Conservation (phyloP, 129 eudicot species). For the Flaveria bidentis region DNA sequence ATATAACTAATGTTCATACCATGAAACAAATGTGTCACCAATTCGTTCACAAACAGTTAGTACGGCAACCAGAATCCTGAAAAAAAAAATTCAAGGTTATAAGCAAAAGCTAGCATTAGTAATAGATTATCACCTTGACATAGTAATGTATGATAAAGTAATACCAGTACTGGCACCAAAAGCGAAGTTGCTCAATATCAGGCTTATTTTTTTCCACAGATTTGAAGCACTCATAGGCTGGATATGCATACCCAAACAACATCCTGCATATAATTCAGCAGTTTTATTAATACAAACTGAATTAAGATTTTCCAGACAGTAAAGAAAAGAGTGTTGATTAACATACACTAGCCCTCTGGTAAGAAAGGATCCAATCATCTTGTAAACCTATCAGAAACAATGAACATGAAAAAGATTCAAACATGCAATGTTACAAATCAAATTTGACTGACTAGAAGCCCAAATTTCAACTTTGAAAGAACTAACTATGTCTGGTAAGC, state of each 20-base stretch:
- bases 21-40: constrained; percentile 78
- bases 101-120: background rate
- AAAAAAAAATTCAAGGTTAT: constrained; percentile 26
- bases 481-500: background rate
- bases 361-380: constrained; percentile 87
- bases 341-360: constrained; percentile 96
- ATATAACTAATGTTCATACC: constrained; percentile 48
- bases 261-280: constrained; percentile 53
- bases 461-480: background rate
- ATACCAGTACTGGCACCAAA: constrained; percentile 99
- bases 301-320: background rate
- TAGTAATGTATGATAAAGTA: background rate
- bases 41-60: constrained; percentile 81
- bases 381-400: constrained; percentile 47
- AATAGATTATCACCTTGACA: background rate
- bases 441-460: background rate
- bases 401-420: constrained; percentile 6
- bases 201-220: constrained; percentile 83
- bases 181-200: constrained; percentile 79
- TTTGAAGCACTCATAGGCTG: constrained; percentile 91
- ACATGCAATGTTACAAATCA: background rate
- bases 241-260: constrained; percentile 91
- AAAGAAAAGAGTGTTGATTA: background rate
- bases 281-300: background rate
- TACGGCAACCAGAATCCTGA: constrained; percentile 88